Conservation (phyloP, 148 eudicot species). For the Cornus kousa region DNA sequence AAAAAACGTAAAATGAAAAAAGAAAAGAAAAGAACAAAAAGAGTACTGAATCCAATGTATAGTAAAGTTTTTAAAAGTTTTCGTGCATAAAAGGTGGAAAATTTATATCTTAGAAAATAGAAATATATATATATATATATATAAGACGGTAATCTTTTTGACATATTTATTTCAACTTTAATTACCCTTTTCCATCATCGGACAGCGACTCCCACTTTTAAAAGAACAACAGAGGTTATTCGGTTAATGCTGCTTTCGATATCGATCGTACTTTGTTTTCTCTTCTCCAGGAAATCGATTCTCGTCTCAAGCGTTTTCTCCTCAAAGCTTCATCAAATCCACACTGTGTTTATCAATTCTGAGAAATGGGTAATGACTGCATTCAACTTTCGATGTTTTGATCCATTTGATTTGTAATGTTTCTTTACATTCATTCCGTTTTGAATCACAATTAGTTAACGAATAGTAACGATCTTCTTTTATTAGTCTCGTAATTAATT, state of each 20-base stretch:
- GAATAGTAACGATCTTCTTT: not conserved
- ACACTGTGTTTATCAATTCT: not conserved
- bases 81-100: too few species aligned
- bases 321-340: not conserved
- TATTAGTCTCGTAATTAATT: not conserved
- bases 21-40: too few species aligned
- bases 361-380: constrained; percentile 8
- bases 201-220: constrained; percentile 17
- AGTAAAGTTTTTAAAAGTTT: too few species aligned
- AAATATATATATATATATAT: too few species aligned
- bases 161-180: too few species aligned
- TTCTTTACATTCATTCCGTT: not conserved
- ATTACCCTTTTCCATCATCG: not conserved
- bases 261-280: not conserved
- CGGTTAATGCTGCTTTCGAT: not conserved
- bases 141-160: too few species aligned
- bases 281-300: constrained; percentile 4
- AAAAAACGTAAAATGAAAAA: too few species aligned
- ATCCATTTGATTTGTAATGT: not conserved
- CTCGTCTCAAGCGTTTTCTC: not conserved
- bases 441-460: not conserved
- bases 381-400: not conserved
- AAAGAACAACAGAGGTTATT: constrained; percentile 2
- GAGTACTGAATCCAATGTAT: too few species aligned
- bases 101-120: too few species aligned